These are phyloP conservation scores for Paramecium caudatum DNA, from an alignment of 73 alveolate genomes.

Conservation along the genomic window DNA sequence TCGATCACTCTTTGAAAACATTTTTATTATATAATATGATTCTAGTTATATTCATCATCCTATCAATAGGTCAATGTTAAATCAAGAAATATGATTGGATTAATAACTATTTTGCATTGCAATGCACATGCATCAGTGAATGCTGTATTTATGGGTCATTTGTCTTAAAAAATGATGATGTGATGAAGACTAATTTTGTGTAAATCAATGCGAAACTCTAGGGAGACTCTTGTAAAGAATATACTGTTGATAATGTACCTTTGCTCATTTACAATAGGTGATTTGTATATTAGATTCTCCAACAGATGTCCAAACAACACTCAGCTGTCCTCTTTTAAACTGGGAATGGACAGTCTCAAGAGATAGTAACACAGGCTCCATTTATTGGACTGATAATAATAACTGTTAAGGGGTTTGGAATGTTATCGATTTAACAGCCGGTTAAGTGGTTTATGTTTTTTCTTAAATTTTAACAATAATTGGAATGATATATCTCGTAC, in stretches of 20 bases:
- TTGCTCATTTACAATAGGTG: not conserved
- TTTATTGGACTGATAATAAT: slow-evolving; percentile 52
- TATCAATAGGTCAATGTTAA: not conserved
- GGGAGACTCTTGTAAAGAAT: slow-evolving; percentile 20
- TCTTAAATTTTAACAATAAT: not conserved
- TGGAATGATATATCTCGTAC: not conserved
- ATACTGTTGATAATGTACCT: slow-evolving; percentile 38
- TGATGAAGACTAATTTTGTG: slow-evolving; percentile 31
- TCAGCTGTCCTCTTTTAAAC: not conserved
- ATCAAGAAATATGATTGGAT: slow-evolving; percentile 67
- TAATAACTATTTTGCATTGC: slow-evolving; percentile 31
- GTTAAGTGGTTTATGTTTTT: not conserved
- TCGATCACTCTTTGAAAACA: slow-evolving; percentile 52
- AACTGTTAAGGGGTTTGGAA: slow-evolving; percentile 63
- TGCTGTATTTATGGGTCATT: slow-evolving; percentile 49
- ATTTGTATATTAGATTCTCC: not conserved
- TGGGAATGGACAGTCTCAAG: slow-evolving; percentile 45
- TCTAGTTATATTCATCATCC: not conserved
- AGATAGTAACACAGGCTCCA: slow-evolving; percentile 59
- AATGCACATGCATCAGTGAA: slow-evolving; percentile 39
- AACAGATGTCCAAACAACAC: slow-evolving; percentile 16
- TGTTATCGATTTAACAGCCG: not conserved
- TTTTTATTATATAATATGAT: slow-evolving; percentile 5
- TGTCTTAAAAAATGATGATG: not conserved
- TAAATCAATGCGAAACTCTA: slow-evolving; percentile 29